phyloP scores from a whole-genome alignment of 169 alveolate genomes.

The Plasmodium reichenowi region DNA sequence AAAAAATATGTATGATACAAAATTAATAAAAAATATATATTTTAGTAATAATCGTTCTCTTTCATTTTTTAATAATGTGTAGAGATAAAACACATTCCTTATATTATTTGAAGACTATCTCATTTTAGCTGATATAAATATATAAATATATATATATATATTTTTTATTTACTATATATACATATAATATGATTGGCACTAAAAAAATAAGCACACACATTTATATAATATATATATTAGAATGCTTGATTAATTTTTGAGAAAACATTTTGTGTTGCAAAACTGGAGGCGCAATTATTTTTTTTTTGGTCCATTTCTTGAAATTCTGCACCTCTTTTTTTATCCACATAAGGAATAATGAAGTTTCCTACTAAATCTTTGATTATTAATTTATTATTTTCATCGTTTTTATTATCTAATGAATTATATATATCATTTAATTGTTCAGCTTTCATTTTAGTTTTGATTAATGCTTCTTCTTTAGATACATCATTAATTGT shows the following conservation, averaged over 20 bases:
- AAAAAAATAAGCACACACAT: background rate
- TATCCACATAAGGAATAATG: conserved; percentile 76
- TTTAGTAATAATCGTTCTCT: too few species aligned
- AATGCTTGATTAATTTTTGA: conserved; percentile 69
- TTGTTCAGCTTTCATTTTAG: conserved; percentile 75
- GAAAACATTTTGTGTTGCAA: conserved; percentile 74
- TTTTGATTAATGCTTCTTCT: conserved; percentile 72
- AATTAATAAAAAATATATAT: too few species aligned
- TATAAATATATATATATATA: too few species aligned
- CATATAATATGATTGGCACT: background rate
- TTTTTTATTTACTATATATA: too few species aligned
- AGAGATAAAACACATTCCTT: too few species aligned
- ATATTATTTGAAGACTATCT: too few species aligned
- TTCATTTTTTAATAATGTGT: too few species aligned
- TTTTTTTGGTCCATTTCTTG: conserved; percentile 61
- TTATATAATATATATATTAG: background rate
- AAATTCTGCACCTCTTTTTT: conserved; percentile 69
- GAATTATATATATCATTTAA: conserved; percentile 71
- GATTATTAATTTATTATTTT: conserved; percentile 51
- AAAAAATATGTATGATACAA: too few species aligned
- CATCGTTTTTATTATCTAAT: conserved; percentile 50
- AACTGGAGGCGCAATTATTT: conserved; percentile 56
- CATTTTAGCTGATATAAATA: too few species aligned
- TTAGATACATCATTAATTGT: conserved; percentile 69
- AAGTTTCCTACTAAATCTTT: conserved; percentile 76